phyloP scores from a whole-genome alignment of 176 grass and related monocot genomes.

The Avena eriantha region DNA sequence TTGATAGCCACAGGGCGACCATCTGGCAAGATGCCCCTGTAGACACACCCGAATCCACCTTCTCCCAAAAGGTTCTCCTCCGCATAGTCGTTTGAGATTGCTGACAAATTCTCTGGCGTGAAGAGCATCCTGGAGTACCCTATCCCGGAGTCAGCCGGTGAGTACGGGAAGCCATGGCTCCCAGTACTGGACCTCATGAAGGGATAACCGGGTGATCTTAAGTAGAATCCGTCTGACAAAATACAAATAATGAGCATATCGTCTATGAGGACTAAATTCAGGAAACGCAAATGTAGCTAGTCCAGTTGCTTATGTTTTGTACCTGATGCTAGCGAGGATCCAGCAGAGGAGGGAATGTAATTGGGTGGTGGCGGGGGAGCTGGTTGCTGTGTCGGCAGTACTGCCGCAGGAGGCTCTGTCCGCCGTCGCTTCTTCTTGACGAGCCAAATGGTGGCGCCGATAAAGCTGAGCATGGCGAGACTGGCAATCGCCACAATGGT shows the following conservation, averaged over 20 bases:
- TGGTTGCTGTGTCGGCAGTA: slow-evolving; percentile 49
- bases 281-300: not conserved
- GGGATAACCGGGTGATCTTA: slow-evolving; percentile 68
- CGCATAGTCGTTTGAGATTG: slow-evolving; percentile 67
- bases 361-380: slow-evolving; percentile 53
- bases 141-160: slow-evolving; percentile 59
- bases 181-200: slow-evolving; percentile 61
- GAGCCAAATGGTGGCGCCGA: slow-evolving; percentile 53
- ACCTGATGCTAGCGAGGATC: slow-evolving; percentile 69
- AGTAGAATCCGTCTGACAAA: slow-evolving; percentile 51
- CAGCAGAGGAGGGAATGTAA: slow-evolving; percentile 49
- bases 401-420: slow-evolving; percentile 19
- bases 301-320: slow-evolving; percentile 7
- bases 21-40: slow-evolving; percentile 65
- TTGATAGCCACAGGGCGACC: slow-evolving; percentile 81
- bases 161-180: slow-evolving; percentile 68
- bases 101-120: slow-evolving; percentile 72
- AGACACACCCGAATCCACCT: slow-evolving; percentile 84
- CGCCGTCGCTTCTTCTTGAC: slow-evolving; percentile 75
- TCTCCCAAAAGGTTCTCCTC: slow-evolving; percentile 72
- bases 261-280: slow-evolving; percentile 13
- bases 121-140: slow-evolving; percentile 74
- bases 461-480: slow-evolving; percentile 57
- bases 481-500: slow-evolving; percentile 54
- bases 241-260: slow-evolving; percentile 45